Base-by-base conservation (phyloP, 1,284 basidiomycete species). In the Ganoderma multipileum region DNA sequence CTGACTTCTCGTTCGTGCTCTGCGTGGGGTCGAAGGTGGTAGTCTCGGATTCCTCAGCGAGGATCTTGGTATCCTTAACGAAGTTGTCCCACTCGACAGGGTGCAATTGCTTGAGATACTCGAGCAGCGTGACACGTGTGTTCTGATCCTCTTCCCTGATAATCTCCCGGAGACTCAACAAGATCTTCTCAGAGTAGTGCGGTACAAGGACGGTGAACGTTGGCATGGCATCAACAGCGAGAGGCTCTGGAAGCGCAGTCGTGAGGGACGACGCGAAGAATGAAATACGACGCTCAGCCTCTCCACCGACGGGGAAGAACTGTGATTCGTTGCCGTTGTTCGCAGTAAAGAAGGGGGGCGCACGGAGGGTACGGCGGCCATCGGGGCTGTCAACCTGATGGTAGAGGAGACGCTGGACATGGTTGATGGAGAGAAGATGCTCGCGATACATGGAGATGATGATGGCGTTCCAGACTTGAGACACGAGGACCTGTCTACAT, bases 81-180 rank as follows among this genome's bases (percentile, higher is more conserved):
- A 99, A 99, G 83, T 99, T 99, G 84, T 99, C 97, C 98, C 98
- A 99, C 81, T 99, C 98, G 71, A 99, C 87, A n/a, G 97, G 97
- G 81, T 99, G 97, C 52, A 99, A 87, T 81, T 99, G 97, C 83
- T 99, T 99, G 79, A 99, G 87, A 81, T 99, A 98, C 81, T 98
- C 96, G 71, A 98, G 87, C 28, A 98, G 84, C 2, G 96, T 98
- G 68, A 98, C 96, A 23, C 96, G 95, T 3, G 97, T 97, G 79
- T 91, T 97, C 80, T 97, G 95, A 78, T 98, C 96, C 79, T 98
- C 96, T 81, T 98, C 97, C 72, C 96, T 90, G 75, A 98, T 98
- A 75, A 98, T 98, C 82, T 98, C 96, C 66, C 96, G 89, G 55
- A 98, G 86, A 77, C 95, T 97, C 66, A 98, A 87, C 65, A 98